Evolutionary conservation across 1,284 basidiomycete genomes (phyloP).

Genomic region (Boletus sp.): DNA sequence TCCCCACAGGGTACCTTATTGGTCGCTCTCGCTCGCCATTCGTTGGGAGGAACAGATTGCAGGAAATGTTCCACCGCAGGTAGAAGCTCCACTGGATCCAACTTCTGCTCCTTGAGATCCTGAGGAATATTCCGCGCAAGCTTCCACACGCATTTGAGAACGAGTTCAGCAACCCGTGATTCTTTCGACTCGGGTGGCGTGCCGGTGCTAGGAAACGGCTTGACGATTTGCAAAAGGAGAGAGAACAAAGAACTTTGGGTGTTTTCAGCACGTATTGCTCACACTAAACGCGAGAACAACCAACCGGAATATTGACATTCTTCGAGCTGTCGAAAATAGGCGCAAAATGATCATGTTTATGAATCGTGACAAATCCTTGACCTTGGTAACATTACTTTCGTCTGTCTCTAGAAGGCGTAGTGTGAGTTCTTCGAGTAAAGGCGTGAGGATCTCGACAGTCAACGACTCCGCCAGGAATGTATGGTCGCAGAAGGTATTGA

Average conservation of each 20-base stretch:
- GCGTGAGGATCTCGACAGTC: conserved; percentile 75
- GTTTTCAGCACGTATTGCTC: conserved; percentile 5
- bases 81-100: conserved; percentile 88
- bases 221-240: conserved; percentile 84
- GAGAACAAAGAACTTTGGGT: conserved; percentile 68
- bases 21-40: conserved; percentile 90
- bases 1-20: conserved; percentile 94
- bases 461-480: conserved; percentile 77
- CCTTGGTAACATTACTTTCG: conserved; percentile 69
- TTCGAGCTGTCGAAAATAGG: conserved; percentile 86
- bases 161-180: conserved; percentile 91
- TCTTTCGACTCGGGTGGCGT: conserved; percentile 72
- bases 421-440: conserved; percentile 84
- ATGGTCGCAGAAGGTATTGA: conserved; percentile 91
- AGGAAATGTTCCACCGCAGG: conserved; percentile 95
- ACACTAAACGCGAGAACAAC: conserved; percentile 27
- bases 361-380: conserved; percentile 90
- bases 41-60: conserved; percentile 90
- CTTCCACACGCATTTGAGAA: conserved; percentile 99
- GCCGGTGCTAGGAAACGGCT: conserved; percentile 75
- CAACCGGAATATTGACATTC: conserved; percentile 91
- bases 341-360: conserved; percentile 98
- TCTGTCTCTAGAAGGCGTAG: conserved; percentile 89
- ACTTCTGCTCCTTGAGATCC: conserved; percentile 75
- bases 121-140: conserved; percentile 92